Base-by-base conservation (phyloP, 2,329 filamentous ascomycete genomes). In the Alternaria burnsii region DNA sequence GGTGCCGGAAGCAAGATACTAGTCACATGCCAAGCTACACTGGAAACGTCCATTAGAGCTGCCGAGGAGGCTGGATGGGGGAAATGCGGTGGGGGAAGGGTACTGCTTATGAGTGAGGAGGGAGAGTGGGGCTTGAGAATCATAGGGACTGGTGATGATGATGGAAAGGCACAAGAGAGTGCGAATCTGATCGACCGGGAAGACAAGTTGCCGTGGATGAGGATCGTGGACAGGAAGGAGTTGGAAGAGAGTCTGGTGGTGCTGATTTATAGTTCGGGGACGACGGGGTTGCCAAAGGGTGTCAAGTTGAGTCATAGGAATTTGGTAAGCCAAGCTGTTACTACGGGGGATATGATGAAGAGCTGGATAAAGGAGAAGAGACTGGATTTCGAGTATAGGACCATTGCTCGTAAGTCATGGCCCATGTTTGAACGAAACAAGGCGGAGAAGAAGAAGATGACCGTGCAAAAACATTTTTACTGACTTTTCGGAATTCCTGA, bases 181-280 rank as follows among this genome's bases (percentile, higher is more conserved):
- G 8, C 9, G 12, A 70, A 74, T 30, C 14, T 76, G 11, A 61
- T 76, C 5, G 68, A 76, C 47, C 52, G 55, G 79, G 80, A 1
- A 82, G 84, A 26, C 81, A 82, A 8, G 67, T 78, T 57, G 78
- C 79, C 48, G 79, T 90, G 88, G 88, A 69, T 77, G 36, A 79
- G 76, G 24, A 82, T 89, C 42, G 86, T 85, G 0, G 82, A 88
- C 68, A 74, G 74, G 0, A 53, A 75, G 1, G 76, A 78, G 41
- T 76, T 90, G 52, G 80, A 82, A 16, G 69, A 81, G 7, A 82
- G 80, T 60, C 67, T 82, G 12, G 76, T 82, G 26, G 75, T 79
- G 12, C 74, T 84, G 50, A 78, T 84, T 10, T 85, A 83, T 71
- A 81, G 78, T 7, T 80, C 77, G 10, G 82, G 82, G 4, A 84